phyloP scores from a whole-genome alignment of 768 basidiomycete genomes.

The Auriscalpium vulgare region DNA sequence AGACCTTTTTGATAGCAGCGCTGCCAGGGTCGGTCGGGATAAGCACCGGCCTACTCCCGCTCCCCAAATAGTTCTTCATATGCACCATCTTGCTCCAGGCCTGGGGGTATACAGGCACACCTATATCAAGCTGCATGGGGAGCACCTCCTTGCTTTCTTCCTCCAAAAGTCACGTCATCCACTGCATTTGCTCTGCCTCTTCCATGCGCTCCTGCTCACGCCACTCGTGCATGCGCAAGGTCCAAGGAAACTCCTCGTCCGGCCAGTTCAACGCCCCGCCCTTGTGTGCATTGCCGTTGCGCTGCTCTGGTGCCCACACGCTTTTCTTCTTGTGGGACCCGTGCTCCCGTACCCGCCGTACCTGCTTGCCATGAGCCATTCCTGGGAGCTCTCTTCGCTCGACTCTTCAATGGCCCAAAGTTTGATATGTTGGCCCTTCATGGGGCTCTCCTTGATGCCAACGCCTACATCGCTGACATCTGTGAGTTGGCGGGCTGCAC shows the following conservation, averaged over 20 bases:
- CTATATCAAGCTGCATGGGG: conserved; percentile 23
- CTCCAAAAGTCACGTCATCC: conserved; percentile 66
- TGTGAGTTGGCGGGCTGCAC: conserved; percentile 57
- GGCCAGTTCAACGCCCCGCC: conserved; percentile 63
- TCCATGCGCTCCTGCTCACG: conserved; percentile 43
- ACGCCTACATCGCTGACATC: conserved; percentile 20
- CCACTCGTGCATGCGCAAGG: conserved; percentile 48
- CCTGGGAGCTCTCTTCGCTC: conserved; percentile 72
- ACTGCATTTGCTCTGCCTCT: conserved; percentile 50
- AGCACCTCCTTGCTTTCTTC: conserved; percentile 54
- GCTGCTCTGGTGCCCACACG: conserved; percentile 24
- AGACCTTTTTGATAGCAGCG: conserved; percentile 63
- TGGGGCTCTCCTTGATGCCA: conserved; percentile 62
- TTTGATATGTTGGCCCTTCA: conserved; percentile 63
- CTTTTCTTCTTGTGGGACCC: conserved; percentile 29
- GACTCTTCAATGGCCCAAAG: conserved; percentile 36
- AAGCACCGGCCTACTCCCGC: conserved; percentile 26
- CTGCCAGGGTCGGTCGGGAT: conserved; percentile 65
- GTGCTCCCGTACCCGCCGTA: conserved; percentile 57
- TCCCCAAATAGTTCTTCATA: conserved; percentile 34
- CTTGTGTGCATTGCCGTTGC: neutral
- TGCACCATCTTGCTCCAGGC: conserved; percentile 60
- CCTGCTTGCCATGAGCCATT: conserved; percentile 78
- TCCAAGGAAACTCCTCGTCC: conserved; percentile 75
- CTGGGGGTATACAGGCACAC: conserved; percentile 17